Evolutionary conservation across 2,329 filamentous ascomycete genomes (phyloP), one percentile per base, ranked within the genome.

Genomic region (Hortaea werneckii): DNA sequence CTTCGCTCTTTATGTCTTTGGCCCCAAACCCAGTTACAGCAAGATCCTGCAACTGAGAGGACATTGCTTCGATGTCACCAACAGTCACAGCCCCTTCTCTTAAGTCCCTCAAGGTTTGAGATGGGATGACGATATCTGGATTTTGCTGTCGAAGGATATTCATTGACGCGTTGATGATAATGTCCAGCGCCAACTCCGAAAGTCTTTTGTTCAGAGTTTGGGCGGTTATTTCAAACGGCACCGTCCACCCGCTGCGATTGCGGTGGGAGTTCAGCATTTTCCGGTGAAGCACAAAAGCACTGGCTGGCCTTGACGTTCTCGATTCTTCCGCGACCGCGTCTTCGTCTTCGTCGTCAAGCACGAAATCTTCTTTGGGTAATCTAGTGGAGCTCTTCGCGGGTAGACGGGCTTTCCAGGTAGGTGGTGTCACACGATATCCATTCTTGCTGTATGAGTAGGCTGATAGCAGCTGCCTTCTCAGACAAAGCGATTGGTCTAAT

Each of bases 391-490:
- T 56, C 8, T 44, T 46, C 3, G 32, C 34, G 8, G 37, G 9
- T 6, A 53, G 39, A 39, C 42, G 48, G 13, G 41, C 41, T 11
- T 46, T 46, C 58, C 58, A 60, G 7, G 45, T 43, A 1, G 51
- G 55, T 7, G 54, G 46, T 35, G 32, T 35, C 32, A 35, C 9
- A 9, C 8, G 32, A 35, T 9, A 35, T 9, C 32, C 32, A 35
- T 9, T n/a, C 8, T 9, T 9, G 32, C 9, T 35, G 32, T 9
- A 35, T 35, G 32, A n/a, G 32, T 35, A 9, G 9, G 32, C 8
- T 9, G 8, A 35, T n/a, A 35, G 32, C 32, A 35, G 32, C 32
- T 35, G 32, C 32, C n/a, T 9, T 35, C 32, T n/a, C 9, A 35
- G 32, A 9, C n/a, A 9, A n/a, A 9, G 32, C 8, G 8, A n/a